Percentiles rank a stretch among this genome's conserved stretches.
phyloP scores from a whole-genome alignment of 2,329 filamentous ascomycete species.

The Cladobotryum mycophilum region DNA sequence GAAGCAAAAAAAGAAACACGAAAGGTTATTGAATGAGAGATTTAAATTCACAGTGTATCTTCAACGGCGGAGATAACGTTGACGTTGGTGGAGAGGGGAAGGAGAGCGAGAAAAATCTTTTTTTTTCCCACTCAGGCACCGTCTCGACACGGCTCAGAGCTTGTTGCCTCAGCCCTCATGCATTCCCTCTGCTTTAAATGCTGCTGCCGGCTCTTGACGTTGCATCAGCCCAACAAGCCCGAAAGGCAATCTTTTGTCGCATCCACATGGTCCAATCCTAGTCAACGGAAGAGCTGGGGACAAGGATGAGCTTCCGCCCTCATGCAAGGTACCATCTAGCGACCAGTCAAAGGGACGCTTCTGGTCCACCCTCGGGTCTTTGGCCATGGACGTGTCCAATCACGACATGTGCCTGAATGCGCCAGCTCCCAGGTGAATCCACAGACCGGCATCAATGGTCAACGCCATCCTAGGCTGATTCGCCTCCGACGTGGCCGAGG shows the following conservation, averaged over 20 bases:
- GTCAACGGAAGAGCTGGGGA: constrained; percentile 9
- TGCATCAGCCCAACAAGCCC: constrained; percentile 5
- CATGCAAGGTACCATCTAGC: constrained; percentile 15
- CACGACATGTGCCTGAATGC: constrained; percentile 16
- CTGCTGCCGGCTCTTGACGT: constrained; percentile 1
- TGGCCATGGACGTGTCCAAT: constrained; percentile 14
- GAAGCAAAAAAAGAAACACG: too few relatives aligned
- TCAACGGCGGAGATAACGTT: too few relatives aligned
- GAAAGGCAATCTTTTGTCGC: constrained; percentile 3
- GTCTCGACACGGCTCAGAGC: too few relatives aligned
- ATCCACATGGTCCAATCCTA: constrained; percentile 9
- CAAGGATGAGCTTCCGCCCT: constrained; percentile 12
- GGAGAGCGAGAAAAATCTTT: too few relatives aligned
- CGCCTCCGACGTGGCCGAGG: neutral
- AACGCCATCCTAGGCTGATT: constrained; percentile 6
- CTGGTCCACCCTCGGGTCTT: constrained; percentile 11
- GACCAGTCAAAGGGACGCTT: constrained; percentile 13
- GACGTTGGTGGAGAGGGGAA: too few relatives aligned
- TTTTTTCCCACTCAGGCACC: neutral
- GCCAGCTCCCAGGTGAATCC: constrained; percentile 9
- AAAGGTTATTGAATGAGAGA: too few relatives aligned
- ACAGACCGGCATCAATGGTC: constrained; percentile 9
- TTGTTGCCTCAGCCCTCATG: too few relatives aligned
- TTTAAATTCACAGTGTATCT: too few relatives aligned
- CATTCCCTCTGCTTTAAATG: neutral